Evolutionary conservation across 495 filamentous ascomycete species (phyloP), one percentile per base, ranked within the genome.

Genomic region (Margaritispora aquatica): DNA sequence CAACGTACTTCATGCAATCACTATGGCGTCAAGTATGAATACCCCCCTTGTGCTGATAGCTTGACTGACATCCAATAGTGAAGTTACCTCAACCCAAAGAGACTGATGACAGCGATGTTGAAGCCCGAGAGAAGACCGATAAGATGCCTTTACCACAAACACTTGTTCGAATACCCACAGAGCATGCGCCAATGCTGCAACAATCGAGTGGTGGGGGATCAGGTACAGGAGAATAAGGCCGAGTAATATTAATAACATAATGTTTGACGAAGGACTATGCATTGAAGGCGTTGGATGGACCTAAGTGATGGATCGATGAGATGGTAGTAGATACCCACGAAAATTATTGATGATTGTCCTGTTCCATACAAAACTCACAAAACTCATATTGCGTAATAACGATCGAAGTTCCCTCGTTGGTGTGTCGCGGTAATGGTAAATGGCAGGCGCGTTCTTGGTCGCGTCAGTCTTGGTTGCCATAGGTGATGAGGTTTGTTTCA

Each of bases 1-100:
- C 66, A 95, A 92, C 69, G 92, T 98, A 54, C 79, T 98, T 20
- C 81, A 88, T 52, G 92, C 92, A 36, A 97, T 98, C 66, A 88
- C 88, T 68, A 95, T 98, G 85, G 92, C 95, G 58, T 96, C 91
- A 54, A 83, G 94, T 98, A 84, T 70, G 88, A 72, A 61, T 65
- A 47, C 56, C 34, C 29, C 41, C 7, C 19, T 31, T 54, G 17
- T 19, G 51, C 17, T 11, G 9, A 17, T 24, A 2, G 5, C 26
- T 10, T 17, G 21, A 21, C 52, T 54, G 27, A 52, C 21, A 48
- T 59, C 60, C 70, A 10, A 51, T 46, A 84, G 83, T 76, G 57
- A 84, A 82, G 78, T 76, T 85, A 46, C 78, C 81, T 26, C 80
- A 77, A 68, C 79, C 83, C n/a, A 82, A 84, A 72, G 73, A 77